Percentiles rank a stretch among this genome's conserved stretches.
These are phyloP conservation scores for Aspergillus sp. DNA, from an alignment of 2,329 filamentous ascomycete genomes.

Conservation along the genomic window DNA sequence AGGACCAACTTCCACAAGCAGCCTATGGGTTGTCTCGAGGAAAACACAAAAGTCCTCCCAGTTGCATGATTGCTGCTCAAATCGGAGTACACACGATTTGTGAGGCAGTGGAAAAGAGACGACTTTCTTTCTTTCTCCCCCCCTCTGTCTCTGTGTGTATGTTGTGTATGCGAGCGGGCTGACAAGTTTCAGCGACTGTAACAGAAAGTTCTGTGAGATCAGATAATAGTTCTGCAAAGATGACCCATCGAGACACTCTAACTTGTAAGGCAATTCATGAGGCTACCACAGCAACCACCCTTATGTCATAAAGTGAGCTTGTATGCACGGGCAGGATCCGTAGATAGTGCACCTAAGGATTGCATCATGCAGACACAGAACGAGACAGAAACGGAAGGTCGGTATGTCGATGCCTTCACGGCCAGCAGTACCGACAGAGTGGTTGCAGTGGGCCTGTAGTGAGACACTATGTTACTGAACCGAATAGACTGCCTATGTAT, in stretches of 20 bases:
- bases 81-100: neutral
- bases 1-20: neutral
- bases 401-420: conserved; percentile 1
- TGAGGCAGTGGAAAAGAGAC: neutral
- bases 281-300: neutral
- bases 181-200: neutral
- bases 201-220: no score
- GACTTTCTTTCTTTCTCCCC: neutral
- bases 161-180: neutral
- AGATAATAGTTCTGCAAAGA: neutral
- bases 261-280: neutral
- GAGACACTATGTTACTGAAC: neutral
- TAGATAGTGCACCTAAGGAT: neutral
- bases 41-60: no score
- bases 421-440: neutral
- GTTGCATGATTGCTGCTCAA: no score
- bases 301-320: neutral
- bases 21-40: neutral
- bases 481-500: neutral
- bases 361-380: neutral
- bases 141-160: neutral
- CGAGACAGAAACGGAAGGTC: no score
- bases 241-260: neutral
- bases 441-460: neutral
- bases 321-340: neutral